A percentile compares a stretch with the other conserved stretches of the same genome.
Conservation (phyloP, 176 grass and related monocot species). For the Carex pumila region DNA sequence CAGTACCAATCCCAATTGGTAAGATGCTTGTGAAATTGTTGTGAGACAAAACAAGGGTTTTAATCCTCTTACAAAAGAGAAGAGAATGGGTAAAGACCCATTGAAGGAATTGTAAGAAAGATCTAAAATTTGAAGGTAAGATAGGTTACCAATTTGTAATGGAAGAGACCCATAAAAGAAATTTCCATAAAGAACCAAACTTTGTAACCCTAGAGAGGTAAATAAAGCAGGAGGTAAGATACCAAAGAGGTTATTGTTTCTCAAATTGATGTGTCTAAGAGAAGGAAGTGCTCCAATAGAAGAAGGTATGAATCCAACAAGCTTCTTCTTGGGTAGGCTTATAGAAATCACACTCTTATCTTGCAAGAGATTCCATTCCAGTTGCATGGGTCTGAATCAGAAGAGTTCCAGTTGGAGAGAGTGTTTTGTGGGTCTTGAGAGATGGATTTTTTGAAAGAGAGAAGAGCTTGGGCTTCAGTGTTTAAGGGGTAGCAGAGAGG, state of each 20-base stretch:
- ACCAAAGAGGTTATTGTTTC: conserved; percentile 54
- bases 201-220: conserved; percentile 39
- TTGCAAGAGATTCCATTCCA: conserved; percentile 79
- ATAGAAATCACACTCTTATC: conserved; percentile 37
- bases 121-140: conserved; percentile 77
- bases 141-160: conserved; percentile 46
- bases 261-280: conserved; percentile 85
- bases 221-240: conserved; percentile 32
- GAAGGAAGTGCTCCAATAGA: conserved; percentile 38
- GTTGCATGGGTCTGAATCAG: conserved; percentile 51
- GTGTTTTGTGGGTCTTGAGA: conserved; percentile 46
- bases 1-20: conserved; percentile 34
- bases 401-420: conserved; percentile 61
- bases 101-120: conserved; percentile 65
- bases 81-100: conserved; percentile 55
- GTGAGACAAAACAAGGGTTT: conserved; percentile 44
- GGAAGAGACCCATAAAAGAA: conserved; percentile 50
- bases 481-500: conserved; percentile 27
- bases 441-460: conserved; percentile 59
- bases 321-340: conserved; percentile 52
- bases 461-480: conserved; percentile 61
- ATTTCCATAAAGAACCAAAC: conserved; percentile 78
- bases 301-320: conserved; percentile 41
- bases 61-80: conserved; percentile 59
- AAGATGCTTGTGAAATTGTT: conserved; percentile 56